phyloP scores from a whole-genome alignment of 768 basidiomycete species.

The Vishniacozyma victoriae region DNA sequence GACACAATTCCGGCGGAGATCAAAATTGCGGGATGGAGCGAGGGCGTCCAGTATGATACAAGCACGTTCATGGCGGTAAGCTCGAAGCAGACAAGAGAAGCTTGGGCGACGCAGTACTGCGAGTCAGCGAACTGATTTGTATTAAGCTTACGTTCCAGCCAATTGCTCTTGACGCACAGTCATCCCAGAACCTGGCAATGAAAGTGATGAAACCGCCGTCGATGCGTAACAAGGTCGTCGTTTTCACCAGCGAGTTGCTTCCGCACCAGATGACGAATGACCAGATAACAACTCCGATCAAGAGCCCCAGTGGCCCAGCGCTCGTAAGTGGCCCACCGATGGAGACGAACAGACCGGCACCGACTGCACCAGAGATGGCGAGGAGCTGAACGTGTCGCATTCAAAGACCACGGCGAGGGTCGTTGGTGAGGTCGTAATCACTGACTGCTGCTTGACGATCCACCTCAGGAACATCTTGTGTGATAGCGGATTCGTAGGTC shows the following conservation, averaged over 20 bases:
- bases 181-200: conserved; percentile 13
- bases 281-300: conserved; percentile 21
- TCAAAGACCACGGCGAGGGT: conserved; percentile 19
- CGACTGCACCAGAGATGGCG: conserved; percentile 19
- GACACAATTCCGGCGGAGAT: conserved; percentile 8
- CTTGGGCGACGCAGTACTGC: conserved; percentile 4
- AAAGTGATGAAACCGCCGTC: conserved; percentile 19
- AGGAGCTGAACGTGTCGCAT: conserved; percentile 21
- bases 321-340: conserved; percentile 13
- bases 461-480: too few relatives aligned
- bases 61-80: conserved; percentile 19
- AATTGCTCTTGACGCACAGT: conserved; percentile 6
- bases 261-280: conserved; percentile 4
- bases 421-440: too few relatives aligned
- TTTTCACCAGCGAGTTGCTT: conserved; percentile 13
- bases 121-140: too few relatives aligned
- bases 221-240: conserved; percentile 16
- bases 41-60: conserved; percentile 13
- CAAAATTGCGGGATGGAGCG: conserved; percentile 43
- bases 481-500: too few relatives aligned
- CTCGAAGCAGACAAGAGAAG: conserved; percentile 16
- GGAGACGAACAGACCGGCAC: conserved; percentile 12
- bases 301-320: conserved; percentile 18
- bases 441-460: too few relatives aligned
- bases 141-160: conserved; percentile 5